Conservation (phyloP, 2,329 filamentous ascomycete species). For the Curvularia hawaiiensis region DNA sequence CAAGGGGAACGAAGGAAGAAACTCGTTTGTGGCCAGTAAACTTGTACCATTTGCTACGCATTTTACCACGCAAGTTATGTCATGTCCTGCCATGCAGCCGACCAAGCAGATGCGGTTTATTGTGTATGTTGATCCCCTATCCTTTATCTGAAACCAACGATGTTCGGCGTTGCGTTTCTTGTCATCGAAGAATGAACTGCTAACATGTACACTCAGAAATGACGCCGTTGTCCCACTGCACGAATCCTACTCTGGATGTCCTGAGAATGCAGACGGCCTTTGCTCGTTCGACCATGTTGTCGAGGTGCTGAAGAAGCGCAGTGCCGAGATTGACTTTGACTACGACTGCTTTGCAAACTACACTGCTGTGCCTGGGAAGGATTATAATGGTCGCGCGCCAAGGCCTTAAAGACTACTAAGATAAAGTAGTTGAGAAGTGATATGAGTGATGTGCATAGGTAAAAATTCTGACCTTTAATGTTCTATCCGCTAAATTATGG, state of each 20-base stretch:
- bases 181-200: not conserved
- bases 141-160: not conserved
- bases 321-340: slow-evolving; percentile 34
- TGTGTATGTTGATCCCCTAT: slow-evolving; percentile 23
- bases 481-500: too few species aligned
- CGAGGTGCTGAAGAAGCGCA: slow-evolving; percentile 33
- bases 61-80: slow-evolving; percentile 38
- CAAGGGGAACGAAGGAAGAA: slow-evolving; percentile 24
- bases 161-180: too few species aligned
- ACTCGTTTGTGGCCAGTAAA: slow-evolving; percentile 35
- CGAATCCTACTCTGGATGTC: slow-evolving; percentile 32
- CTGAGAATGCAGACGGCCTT: slow-evolving; percentile 27
- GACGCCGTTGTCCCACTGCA: slow-evolving; percentile 37
- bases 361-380: slow-evolving; percentile 26
- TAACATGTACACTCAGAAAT: slow-evolving; percentile 20
- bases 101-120: slow-evolving; percentile 40
- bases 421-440: not conserved
- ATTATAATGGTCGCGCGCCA: slow-evolving; percentile 37
- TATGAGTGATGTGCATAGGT: not conserved
- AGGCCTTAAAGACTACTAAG: not conserved
- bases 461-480: not conserved
- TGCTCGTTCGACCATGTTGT: slow-evolving; percentile 39
- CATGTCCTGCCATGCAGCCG: slow-evolving; percentile 25
- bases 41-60: slow-evolving; percentile 40
- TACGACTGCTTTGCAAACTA: slow-evolving; percentile 42